Conservation (phyloP, 2,329 filamentous ascomycete genomes). For the Penicillium sp. region DNA sequence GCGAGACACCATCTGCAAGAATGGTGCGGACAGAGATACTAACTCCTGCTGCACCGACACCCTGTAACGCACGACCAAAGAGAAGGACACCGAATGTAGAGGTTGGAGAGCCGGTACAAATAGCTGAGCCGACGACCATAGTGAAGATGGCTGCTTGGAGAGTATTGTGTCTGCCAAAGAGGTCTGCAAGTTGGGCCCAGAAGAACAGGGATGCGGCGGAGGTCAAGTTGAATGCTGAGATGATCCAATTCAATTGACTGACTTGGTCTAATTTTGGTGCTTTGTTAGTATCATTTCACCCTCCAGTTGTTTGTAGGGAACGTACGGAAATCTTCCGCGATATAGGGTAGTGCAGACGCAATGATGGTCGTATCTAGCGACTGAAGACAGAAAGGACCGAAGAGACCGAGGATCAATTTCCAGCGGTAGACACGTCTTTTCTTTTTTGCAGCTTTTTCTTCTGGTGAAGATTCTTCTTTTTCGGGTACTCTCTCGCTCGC, state of each 20-base stretch:
- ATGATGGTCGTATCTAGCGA: slow-evolving; percentile 66
- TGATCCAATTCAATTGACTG: slow-evolving; percentile 67
- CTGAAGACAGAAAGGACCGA: slow-evolving; percentile 62
- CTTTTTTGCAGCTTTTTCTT: slow-evolving; percentile 5
- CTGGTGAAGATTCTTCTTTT: slow-evolving; percentile 1
- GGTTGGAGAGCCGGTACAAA: slow-evolving; percentile 59
- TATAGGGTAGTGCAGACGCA: slow-evolving; percentile 60
- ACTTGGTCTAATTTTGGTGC: slow-evolving; percentile 45
- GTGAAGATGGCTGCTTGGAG: slow-evolving; percentile 59
- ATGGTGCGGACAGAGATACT: slow-evolving; percentile 62
- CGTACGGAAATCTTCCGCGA: slow-evolving; percentile 64
- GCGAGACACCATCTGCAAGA: slow-evolving; percentile 64
- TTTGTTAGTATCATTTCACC: neutral
- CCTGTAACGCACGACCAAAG: slow-evolving; percentile 64
- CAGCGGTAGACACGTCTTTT: slow-evolving; percentile 49
- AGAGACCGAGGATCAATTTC: slow-evolving; percentile 60
- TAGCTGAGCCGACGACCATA: slow-evolving; percentile 60
- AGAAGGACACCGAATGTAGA: slow-evolving; percentile 58
- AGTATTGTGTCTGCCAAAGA: slow-evolving; percentile 62
- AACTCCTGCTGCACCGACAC: slow-evolving; percentile 62
- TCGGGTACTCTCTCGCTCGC: neutral
- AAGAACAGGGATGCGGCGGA: slow-evolving; percentile 67
- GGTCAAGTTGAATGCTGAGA: slow-evolving; percentile 67
- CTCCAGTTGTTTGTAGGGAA: neutral
- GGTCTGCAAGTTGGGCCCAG: slow-evolving; percentile 64